Conservation (phyloP, 2,329 filamentous ascomycete genomes). For the Pseudocercospora ulei region DNA sequence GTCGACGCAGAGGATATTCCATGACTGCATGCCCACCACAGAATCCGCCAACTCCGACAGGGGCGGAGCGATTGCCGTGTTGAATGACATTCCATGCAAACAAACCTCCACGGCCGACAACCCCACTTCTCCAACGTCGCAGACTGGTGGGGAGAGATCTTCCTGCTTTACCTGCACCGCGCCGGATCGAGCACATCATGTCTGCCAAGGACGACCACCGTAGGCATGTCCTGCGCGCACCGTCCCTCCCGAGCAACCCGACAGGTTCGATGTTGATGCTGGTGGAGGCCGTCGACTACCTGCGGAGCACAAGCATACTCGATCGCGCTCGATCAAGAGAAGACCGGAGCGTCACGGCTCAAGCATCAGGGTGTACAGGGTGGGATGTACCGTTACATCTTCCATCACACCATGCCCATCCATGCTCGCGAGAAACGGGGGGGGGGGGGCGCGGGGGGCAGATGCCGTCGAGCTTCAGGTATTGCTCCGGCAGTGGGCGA, state of each 20-base stretch:
- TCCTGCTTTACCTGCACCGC: too few species aligned
- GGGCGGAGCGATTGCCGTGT: slow-evolving; percentile 46
- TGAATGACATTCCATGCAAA: too few species aligned
- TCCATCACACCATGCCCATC: slow-evolving; percentile 59
- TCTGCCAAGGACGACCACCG: slow-evolving; percentile 18
- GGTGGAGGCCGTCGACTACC: slow-evolving; percentile 49
- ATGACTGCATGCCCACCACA: background rate
- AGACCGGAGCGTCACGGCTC: slow-evolving; percentile 50
- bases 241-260: slow-evolving; percentile 56
- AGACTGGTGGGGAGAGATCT: too few species aligned
- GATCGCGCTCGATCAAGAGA: slow-evolving; percentile 47
- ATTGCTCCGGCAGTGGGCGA: slow-evolving; percentile 55
- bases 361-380: slow-evolving; percentile 55
- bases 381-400: slow-evolving; percentile 55
- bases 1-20: slow-evolving; percentile 1
- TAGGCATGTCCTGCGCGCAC: slow-evolving; percentile 55
- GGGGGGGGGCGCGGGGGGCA: slow-evolving; percentile 48
- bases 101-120: too few species aligned
- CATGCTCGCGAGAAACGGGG: slow-evolving; percentile 51
- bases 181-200: slow-evolving; percentile 56
- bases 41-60: background rate
- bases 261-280: slow-evolving; percentile 57
- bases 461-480: slow-evolving; percentile 53
- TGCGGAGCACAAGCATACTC: slow-evolving; percentile 54
- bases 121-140: too few species aligned